phyloP scores from a whole-genome alignment of 306 rosid species.

The Arachis hypogaea region DNA sequence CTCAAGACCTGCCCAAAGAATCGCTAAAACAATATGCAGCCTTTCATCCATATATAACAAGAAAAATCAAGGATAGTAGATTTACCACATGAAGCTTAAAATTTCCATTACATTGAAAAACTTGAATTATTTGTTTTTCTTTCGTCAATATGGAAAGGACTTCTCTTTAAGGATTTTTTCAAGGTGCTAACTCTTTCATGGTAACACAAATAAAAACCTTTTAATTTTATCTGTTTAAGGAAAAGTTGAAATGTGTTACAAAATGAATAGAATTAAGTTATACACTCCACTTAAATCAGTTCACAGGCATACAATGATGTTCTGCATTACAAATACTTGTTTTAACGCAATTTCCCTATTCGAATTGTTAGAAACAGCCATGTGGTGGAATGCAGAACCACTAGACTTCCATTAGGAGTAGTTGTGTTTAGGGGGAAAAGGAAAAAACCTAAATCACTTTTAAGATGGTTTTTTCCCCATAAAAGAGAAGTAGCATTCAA shows the following conservation, averaged over 20 bases:
- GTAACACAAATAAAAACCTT: neutral
- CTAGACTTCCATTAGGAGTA: too few species aligned
- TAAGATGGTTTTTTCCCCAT: too few species aligned
- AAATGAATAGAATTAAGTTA: too few species aligned
- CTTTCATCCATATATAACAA: neutral
- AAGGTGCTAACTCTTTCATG: neutral
- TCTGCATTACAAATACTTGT: neutral
- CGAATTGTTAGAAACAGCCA: neutral
- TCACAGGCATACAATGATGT: neutral
- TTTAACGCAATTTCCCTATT: too few species aligned
- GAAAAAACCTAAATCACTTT: neutral
- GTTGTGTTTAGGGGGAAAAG: neutral
- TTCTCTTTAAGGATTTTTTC: neutral
- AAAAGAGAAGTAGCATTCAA: conserved; percentile 4
- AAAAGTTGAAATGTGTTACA: neutral
- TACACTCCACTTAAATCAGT: too few species aligned
- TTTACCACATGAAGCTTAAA: neutral
- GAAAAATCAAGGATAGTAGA: neutral
- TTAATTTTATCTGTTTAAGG: neutral
- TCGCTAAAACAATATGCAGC: neutral
- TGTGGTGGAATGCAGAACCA: neutral
- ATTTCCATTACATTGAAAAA: neutral
- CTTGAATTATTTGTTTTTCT: neutral
- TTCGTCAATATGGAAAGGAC: neutral
- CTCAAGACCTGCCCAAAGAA: neutral